phyloP scores from a whole-genome alignment of 129 eudicot genomes.

The Saussurea involucrata region DNA sequence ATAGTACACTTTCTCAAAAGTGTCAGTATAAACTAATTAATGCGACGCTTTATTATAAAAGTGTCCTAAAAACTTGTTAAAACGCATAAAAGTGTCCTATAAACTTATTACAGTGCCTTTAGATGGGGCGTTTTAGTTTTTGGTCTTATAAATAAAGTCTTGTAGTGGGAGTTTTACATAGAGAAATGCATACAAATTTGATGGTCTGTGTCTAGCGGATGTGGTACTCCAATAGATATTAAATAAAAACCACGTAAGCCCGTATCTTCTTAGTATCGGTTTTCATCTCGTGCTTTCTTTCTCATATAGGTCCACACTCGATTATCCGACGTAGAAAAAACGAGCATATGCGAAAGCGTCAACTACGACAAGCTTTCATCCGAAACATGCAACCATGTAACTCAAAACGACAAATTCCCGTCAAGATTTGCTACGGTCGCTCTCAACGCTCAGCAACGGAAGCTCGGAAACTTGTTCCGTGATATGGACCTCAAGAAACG shows the following conservation, averaged over 20 bases:
- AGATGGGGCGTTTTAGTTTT: no score
- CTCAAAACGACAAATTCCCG: constrained; percentile 60
- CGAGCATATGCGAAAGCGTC: constrained; percentile 46
- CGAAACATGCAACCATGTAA: constrained; percentile 49
- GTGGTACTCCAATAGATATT: not conserved
- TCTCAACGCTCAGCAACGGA: constrained; percentile 54
- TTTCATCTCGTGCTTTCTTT: not conserved
- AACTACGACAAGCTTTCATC: constrained; percentile 70
- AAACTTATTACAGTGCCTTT: no score
- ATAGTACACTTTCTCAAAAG: no score
- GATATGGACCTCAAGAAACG: constrained; percentile 32
- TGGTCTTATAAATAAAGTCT: no score
- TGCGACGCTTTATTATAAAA: no score
- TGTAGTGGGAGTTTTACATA: no score
- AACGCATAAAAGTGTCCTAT: no score
- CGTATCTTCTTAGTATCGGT: not conserved
- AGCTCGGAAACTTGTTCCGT: constrained; percentile 67
- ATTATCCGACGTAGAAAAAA: constrained; percentile 64
- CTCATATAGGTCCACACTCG: constrained; percentile 46
- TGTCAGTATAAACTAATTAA: no score
- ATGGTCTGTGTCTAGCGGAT: not conserved
- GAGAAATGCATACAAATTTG: not conserved
- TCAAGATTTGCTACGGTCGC: constrained; percentile 51
- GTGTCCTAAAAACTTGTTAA: no score
- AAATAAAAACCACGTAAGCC: not conserved